A percentile compares a stretch with the other conserved stretches of the same genome.
Evolutionary conservation across 345 rosid species (phyloP).

Genomic region (Draba incana): DNA sequence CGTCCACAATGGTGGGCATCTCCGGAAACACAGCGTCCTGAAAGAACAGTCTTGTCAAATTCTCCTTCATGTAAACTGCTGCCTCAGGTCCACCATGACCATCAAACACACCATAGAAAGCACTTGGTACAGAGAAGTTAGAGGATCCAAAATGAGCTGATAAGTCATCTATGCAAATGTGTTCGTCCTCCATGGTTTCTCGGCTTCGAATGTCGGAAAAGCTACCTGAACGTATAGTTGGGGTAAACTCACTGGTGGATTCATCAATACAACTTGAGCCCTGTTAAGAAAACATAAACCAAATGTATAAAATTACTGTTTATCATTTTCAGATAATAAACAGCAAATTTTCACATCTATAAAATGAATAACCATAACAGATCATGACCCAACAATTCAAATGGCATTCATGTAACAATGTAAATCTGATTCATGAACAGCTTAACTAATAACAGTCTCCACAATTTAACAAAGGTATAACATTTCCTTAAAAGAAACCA

Average conservation of each 20-base stretch:
- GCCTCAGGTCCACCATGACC: constrained; percentile 91
- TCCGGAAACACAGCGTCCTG: constrained; percentile 76
- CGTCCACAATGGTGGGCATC: constrained; percentile 32
- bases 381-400: constrained; percentile 5
- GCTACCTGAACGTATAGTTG: constrained; percentile 73
- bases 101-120: constrained; percentile 88
- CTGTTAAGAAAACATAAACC: not conserved
- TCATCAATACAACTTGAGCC: constrained; percentile 35
- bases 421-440: not conserved
- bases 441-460: constrained; percentile 8
- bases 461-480: constrained; percentile 11
- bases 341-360: not conserved
- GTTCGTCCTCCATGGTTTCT: constrained; percentile 75
- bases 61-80: constrained; percentile 70
- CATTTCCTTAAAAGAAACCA: not conserved
- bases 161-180: constrained; percentile 72
- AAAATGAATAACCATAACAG: not conserved
- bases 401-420: not conserved
- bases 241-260: constrained; percentile 44
- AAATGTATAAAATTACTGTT: not conserved
- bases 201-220: constrained; percentile 77
- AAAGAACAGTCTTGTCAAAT: constrained; percentile 76
- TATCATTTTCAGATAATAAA: not conserved
- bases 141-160: constrained; percentile 55
- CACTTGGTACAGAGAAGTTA: constrained; percentile 48